Evolutionary conservation across 2,329 filamentous ascomycete species (phyloP), one percentile per base, ranked within the genome.

Genomic region (Claviceps arundinis): DNA sequence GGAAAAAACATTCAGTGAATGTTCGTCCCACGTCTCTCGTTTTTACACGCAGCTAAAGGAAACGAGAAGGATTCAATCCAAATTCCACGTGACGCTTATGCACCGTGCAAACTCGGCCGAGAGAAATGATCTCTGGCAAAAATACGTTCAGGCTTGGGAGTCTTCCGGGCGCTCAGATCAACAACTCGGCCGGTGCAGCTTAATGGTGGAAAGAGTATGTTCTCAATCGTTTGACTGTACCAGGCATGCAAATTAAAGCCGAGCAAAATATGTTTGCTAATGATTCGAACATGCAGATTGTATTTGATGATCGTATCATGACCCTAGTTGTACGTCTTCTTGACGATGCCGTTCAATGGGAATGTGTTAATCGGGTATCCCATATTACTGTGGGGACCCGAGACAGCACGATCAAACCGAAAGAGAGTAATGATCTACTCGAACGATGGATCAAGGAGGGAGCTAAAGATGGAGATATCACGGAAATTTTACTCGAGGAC

Each of bases 61-160:
- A 58, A 77, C 75, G 2, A 77, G 84, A 19, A 86, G 93, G 51
- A 70, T 97, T 5, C 91, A 97, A 67, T 64, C 76, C n/a, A 76
- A 82, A 42, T 98, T 97, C 65, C 93, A 98, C 65, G 87, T 98
- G 53, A 98, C 93, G 0, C 77, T 98, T 41, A 89, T 96, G 65
- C 93, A 98, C 67, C 83, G 84, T 47, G 81, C 84, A 11, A 73
- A 72, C 2, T 71, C 80, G 9, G 73, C 73, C 42, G 69, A 83
- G 34, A 68, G 83, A 56, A 77, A 82, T 0, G 78, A 84, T 8
- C 73, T 91, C 51, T 98, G 93, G 93, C 70, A 84, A 51, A 77
- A 75, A 52, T 91, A 96, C 59, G 66, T 64, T 5, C 70, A 76
- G n/a, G 68, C 87, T 1, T 80, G 87, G 59, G 67, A 70, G 37